A percentile compares a stretch with the other conserved stretches of the same genome.
Conservation (phyloP, 352 stramenopile species). For the Elongisporangium anandrum region DNA sequence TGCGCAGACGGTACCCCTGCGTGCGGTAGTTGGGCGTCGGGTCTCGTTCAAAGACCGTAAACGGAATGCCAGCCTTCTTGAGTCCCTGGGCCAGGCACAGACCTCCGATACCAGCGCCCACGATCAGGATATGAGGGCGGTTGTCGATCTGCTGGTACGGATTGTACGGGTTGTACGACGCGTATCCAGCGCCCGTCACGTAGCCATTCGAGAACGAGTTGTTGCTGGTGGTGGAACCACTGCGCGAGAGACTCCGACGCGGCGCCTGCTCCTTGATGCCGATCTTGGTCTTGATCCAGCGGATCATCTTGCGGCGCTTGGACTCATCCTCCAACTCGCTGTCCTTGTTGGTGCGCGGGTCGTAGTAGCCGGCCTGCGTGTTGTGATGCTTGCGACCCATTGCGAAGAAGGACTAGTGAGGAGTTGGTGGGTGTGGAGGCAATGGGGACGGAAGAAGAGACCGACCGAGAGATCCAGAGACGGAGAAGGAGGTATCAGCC, state of each 20-base stretch:
- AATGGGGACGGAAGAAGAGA: too few species aligned
- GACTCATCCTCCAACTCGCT: slow-evolving; percentile 29
- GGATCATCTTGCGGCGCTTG: slow-evolving; percentile 54
- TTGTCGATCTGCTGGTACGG: slow-evolving; percentile 5
- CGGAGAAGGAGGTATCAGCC: too few species aligned
- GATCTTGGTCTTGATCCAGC: slow-evolving; percentile 57
- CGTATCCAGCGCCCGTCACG: background rate
- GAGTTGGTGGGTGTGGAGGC: too few species aligned
- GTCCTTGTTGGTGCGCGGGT: slow-evolving; percentile 31
- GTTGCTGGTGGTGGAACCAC: background rate
- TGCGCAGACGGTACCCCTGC: slow-evolving; percentile 57
- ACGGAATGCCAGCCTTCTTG: slow-evolving; percentile 51
- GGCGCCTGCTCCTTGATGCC: slow-evolving; percentile 17
- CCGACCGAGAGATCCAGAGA: too few species aligned
- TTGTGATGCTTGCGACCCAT: slow-evolving; percentile 10
- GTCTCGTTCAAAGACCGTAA: slow-evolving; percentile 66
- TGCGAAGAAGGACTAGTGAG: too few species aligned
- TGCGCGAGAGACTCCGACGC: background rate
- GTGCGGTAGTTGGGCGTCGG: slow-evolving; percentile 55
- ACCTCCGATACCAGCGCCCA: slow-evolving; percentile 51
- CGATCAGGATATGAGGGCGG: slow-evolving; percentile 32
- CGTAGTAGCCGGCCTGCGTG: slow-evolving; percentile 19
- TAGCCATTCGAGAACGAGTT: background rate
- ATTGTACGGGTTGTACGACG: slow-evolving; percentile 5
- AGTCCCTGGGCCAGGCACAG: slow-evolving; percentile 60